Evolutionary conservation across 2,329 filamentous ascomycete genomes (phyloP), one percentile per base, ranked within the genome.

Genomic region (Fusarium decemcellulare): DNA sequence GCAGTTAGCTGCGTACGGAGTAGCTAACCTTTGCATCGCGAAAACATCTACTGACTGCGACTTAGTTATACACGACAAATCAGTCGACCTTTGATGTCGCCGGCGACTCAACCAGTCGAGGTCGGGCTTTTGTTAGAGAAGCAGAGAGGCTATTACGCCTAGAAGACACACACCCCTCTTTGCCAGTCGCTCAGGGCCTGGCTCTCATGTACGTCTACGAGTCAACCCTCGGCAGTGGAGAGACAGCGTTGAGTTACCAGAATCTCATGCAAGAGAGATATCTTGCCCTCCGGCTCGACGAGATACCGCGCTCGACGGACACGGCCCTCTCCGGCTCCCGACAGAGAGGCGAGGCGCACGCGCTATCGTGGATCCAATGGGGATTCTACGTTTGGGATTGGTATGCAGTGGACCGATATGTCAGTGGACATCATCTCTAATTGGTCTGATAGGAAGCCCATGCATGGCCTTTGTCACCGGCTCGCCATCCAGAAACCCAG

Each of bases 1-100:
- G 66, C 67, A 27, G 61, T 69, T n/a, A 63, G 67, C 23, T 69
- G 67, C 30, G 67, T 69, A 62, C 63, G 67, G 63, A 55, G n/a
- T 23, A 23, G 23, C 5, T 36, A 15, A 27, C 36, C 15, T 4
- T 44, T 2, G 15, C 47, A 53, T 23, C 3, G 23, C 4, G 27
- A 3, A 34, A 34, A 8, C 15, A 36, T 15, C 15, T 40, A 3
- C 8, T 34, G 9, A 18, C n/a, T 18, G 10, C 7, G 8, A 37
- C 11, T 18, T 11, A 68, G 66, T 8, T 68, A 10, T 58, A 58
- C 29, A 61, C 66, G 8, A 65, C 47, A 1, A 62, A 65, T 15
- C 32, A 56, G 7, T 16, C 48, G 1, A 65, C 65, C 8, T 66
- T 66, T 46, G 23, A 43, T 3, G 27, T 48, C n/a, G 36, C 48